These are phyloP conservation scores for Cyphellophora europaea DNA, from an alignment of 2,329 filamentous ascomycete genomes.

Conservation along the genomic window DNA sequence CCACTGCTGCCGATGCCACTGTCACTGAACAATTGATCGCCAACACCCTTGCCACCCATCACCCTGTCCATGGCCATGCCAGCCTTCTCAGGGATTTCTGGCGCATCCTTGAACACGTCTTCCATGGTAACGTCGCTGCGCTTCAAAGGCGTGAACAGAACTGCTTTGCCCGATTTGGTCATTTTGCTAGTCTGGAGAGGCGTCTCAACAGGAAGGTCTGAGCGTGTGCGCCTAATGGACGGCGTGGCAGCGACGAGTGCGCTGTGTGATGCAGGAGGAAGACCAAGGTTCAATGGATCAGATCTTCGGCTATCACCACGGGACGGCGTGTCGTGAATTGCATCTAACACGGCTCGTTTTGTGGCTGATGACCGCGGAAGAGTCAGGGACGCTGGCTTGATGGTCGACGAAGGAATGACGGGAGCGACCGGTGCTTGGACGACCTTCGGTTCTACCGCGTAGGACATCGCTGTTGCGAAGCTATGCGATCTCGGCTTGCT, in stretches of 20 bases:
- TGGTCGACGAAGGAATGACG: slow-evolving; percentile 21
- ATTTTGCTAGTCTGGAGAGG: slow-evolving; percentile 3
- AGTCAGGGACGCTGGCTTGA: slow-evolving; percentile 19
- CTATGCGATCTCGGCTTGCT: slow-evolving; percentile 13
- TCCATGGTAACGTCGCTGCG: slow-evolving; percentile 12
- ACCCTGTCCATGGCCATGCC: slow-evolving; percentile 20
- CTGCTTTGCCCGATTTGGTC: slow-evolving; percentile 11
- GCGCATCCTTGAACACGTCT: slow-evolving; percentile 22
- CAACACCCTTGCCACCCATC: slow-evolving; percentile 12
- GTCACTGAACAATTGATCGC: slow-evolving; percentile 10
- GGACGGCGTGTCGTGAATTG: slow-evolving; percentile 31
- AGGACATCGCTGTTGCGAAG: slow-evolving; percentile 6
- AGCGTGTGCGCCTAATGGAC: slow-evolving; percentile 4
- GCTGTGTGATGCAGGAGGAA: not conserved
- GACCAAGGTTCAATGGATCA: not conserved
- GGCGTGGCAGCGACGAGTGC: slow-evolving; percentile 9
- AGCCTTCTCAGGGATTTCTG: slow-evolving; percentile 18
- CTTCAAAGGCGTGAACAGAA: slow-evolving; percentile 16
- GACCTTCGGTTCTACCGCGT: slow-evolving; percentile 3
- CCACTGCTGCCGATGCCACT: slow-evolving; percentile 1
- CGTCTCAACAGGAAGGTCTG: not conserved
- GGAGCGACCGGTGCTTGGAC: slow-evolving; percentile 6
- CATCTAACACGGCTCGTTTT: slow-evolving; percentile 16
- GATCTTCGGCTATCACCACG: slow-evolving; percentile 17
- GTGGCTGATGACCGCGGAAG: slow-evolving; percentile 8